Conservation (phyloP, 2,329 filamentous ascomycete species). For the Neophaeococcomyces mojaviensis region DNA sequence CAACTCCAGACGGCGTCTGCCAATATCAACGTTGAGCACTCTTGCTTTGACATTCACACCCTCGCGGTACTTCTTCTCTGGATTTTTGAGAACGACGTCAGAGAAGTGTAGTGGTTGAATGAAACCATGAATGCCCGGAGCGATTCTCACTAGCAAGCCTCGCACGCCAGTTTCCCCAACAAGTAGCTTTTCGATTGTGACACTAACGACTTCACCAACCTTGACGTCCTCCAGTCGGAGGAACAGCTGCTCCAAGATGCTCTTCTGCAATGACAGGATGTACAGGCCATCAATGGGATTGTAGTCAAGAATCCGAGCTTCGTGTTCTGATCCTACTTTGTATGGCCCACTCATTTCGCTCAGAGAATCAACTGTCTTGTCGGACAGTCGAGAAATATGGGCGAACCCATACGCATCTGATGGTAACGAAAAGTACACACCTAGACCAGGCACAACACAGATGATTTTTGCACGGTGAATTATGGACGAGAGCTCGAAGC, state of each 20-base stretch:
- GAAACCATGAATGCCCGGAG: constrained; percentile 81
- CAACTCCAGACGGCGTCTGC: constrained; percentile 71
- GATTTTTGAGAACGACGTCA: constrained; percentile 79
- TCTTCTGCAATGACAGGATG: constrained; percentile 74
- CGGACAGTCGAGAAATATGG: constrained; percentile 86
- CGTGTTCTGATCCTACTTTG: constrained; percentile 69
- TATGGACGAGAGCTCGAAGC: constrained; percentile 60
- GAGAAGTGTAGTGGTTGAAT: constrained; percentile 83
- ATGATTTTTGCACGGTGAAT: constrained; percentile 71
- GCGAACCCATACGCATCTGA: constrained; percentile 71
- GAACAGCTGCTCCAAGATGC: constrained; percentile 77
- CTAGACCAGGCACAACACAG: constrained; percentile 71
- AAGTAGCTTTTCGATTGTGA: constrained; percentile 76
- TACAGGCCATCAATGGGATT: constrained; percentile 81
- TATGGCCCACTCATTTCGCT: constrained; percentile 70
- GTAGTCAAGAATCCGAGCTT: constrained; percentile 76
- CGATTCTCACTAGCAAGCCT: constrained; percentile 73
- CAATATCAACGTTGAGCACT: constrained; percentile 70
- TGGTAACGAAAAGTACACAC: constrained; percentile 70
- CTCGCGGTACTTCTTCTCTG: constrained; percentile 91
- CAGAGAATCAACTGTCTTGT: constrained; percentile 78
- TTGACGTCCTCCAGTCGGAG: constrained; percentile 85
- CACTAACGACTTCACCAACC: constrained; percentile 71
- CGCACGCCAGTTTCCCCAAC: constrained; percentile 69
- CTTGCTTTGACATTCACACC: constrained; percentile 77